These are phyloP conservation scores for Phytophthora hibernalis DNA, from an alignment of 352 stramenopile species.

Conservation along the genomic window DNA sequence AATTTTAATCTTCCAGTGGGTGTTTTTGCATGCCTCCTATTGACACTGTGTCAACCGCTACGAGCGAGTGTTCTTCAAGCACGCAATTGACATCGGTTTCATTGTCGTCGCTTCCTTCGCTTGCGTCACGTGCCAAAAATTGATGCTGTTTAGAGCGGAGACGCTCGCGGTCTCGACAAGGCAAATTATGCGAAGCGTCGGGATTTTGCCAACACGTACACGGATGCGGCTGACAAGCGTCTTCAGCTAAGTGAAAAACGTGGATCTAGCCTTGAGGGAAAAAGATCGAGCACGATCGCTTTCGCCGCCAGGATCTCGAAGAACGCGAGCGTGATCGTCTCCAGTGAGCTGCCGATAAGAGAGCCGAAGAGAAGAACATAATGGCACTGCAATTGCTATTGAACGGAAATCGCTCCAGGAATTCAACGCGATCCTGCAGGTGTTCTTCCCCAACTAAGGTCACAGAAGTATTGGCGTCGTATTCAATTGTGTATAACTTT, in stretches of 20 bases:
- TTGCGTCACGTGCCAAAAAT: not conserved
- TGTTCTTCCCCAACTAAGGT: not conserved
- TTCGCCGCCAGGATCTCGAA: conserved; percentile 4
- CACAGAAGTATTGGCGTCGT: not conserved
- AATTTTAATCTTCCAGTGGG: not conserved
- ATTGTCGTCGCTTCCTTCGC: not conserved
- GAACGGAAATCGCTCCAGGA: not conserved
- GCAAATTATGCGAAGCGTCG: conserved; percentile 2
- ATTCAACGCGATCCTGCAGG: not conserved
- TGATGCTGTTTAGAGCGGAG: not conserved
- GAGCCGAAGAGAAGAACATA: not conserved
- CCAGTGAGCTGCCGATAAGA: conserved; percentile 1
- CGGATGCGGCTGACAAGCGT: conserved; percentile 7
- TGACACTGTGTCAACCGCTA: not conserved
- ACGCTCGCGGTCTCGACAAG: conserved; percentile 1
- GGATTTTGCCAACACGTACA: conserved; percentile 16
- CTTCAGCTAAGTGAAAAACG: not conserved
- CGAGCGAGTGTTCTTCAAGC: not conserved
- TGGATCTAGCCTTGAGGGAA: not conserved
- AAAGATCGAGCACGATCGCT: not conserved
- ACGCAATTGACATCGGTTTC: not conserved
- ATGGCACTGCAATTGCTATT: conserved; percentile 7
- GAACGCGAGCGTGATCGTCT: conserved; percentile 2
- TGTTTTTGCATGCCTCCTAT: not conserved
- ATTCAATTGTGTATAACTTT: not conserved